Evolutionary conservation across 2,329 filamentous ascomycete genomes (phyloP).

Genomic region (Leptographium procerum): DNA sequence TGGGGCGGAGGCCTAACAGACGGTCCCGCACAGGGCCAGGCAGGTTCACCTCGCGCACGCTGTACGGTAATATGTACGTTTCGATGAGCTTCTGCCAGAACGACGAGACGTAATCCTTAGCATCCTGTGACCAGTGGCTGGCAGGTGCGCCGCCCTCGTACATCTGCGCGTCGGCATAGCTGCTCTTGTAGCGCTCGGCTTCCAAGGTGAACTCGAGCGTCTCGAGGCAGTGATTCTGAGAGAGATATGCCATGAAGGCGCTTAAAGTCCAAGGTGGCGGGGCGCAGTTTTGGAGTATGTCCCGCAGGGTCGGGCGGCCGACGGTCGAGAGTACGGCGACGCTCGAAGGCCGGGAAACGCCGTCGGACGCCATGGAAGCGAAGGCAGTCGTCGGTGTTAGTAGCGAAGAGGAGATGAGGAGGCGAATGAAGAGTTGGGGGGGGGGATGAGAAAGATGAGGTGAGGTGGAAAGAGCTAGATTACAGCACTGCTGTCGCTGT

Average conservation of each 20-base stretch:
- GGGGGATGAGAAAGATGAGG: neutral
- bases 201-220: conserved; percentile 96
- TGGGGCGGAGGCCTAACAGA: conserved; percentile 53
- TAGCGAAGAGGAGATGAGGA: neutral
- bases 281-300: conserved; percentile 79
- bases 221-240: conserved; percentile 93
- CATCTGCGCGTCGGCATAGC: conserved; percentile 33
- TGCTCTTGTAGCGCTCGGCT: conserved; percentile 67
- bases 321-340: conserved; percentile 31
- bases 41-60: conserved; percentile 81
- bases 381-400: neutral
- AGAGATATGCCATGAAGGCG: conserved; percentile 93
- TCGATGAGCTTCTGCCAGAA: conserved; percentile 83
- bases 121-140: conserved; percentile 25
- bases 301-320: conserved; percentile 59
- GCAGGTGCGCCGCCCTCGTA: conserved; percentile 23
- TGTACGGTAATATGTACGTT: conserved; percentile 79
- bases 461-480: neutral
- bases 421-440: neutral
- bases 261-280: conserved; percentile 80
- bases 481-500: conserved; percentile 17
- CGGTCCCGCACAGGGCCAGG: conserved; percentile 75
- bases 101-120: conserved; percentile 57
- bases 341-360: conserved; percentile 35
- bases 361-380: conserved; percentile 27